Evolutionary conservation across 345 rosid species (phyloP), one percentile per base, ranked within the genome.

Genomic region (Atalantia buxifolia): DNA sequence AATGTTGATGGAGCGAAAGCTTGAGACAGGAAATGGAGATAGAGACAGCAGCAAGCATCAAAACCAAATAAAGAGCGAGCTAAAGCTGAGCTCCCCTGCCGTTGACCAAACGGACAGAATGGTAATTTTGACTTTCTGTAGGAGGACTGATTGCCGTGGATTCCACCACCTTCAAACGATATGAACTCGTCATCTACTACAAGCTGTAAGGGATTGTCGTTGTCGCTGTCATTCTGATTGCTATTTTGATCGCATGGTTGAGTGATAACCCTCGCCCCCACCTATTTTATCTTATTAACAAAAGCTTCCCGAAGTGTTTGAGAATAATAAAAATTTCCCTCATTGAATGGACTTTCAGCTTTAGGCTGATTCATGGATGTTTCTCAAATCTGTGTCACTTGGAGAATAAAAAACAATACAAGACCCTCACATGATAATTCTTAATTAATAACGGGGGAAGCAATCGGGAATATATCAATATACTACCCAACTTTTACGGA

Each of bases 281-380:
- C 48, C 14, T 50, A 18, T 53, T 53, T 53, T 18, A 53, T 5
- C 19, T 5, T 50, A 50, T 50, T 50, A 0, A 14, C 22, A 50
- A 18, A 50, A 0, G 0, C 0, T 5, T 0, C 0, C 5, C 19
- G 2, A 0, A 50, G 1, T 2, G 1, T 18, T 50, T 50, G 6
- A 18, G 7, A 18, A 18, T 4, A 50, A 50, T 16, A 0, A 18
- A 50, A 0, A 18, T 0, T 50, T 22, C 22, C 56, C 56, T 50
- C 19, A 50, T 5, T 14, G 2, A 50, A 18, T 14, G 56, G 18
- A 18, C 6, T 50, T 14, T 14, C 1, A 2, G 21, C 18, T 50
- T 50, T 50, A 1, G 56, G 56, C 2, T 14, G 56, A 50, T 14
- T 50, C 56, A 16, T 50, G 2, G 21, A 18, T 50, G 7, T 16